phyloP scores from a whole-genome alignment of 345 rosid genomes.

The Lepidium africanum region DNA sequence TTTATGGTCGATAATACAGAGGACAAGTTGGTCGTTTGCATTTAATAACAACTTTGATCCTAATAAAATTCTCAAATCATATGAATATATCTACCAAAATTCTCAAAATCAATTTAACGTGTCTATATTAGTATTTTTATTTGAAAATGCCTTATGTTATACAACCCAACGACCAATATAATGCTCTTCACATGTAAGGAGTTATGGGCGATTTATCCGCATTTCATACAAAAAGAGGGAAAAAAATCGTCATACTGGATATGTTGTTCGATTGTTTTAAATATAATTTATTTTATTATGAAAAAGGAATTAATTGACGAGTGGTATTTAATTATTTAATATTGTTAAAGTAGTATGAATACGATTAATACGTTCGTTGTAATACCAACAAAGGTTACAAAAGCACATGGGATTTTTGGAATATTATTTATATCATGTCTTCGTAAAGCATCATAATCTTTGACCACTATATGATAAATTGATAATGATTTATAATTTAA shows the following conservation, averaged over 20 bases:
- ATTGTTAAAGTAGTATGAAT: not conserved
- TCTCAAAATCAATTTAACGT: not conserved
- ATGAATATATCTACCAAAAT: constrained; percentile 12
- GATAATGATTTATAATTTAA: not conserved
- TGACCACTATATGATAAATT: not conserved
- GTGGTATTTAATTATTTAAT: not conserved
- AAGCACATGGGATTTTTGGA: constrained; percentile 14
- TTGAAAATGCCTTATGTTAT: constrained; percentile 1
- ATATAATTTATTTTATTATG: no score
- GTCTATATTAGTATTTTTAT: not conserved
- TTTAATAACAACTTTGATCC: not conserved
- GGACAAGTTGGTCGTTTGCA: constrained; percentile 16
- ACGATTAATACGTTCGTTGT: not conserved
- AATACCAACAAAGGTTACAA: not conserved
- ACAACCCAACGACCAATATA: constrained; percentile 17
- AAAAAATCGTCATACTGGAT: constrained; percentile 1
- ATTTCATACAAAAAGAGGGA: not conserved
- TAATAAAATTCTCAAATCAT: not conserved
- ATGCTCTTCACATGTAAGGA: constrained; percentile 21
- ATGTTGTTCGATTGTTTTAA: not conserved
- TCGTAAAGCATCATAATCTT: constrained; percentile 4
- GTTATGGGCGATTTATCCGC: not conserved
- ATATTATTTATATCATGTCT: not conserved
- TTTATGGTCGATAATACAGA: constrained; percentile 1
- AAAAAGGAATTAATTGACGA: not conserved